Evolutionary conservation across 176 grass and related monocot species (phyloP).

Genomic region (Cocos nucifera): DNA sequence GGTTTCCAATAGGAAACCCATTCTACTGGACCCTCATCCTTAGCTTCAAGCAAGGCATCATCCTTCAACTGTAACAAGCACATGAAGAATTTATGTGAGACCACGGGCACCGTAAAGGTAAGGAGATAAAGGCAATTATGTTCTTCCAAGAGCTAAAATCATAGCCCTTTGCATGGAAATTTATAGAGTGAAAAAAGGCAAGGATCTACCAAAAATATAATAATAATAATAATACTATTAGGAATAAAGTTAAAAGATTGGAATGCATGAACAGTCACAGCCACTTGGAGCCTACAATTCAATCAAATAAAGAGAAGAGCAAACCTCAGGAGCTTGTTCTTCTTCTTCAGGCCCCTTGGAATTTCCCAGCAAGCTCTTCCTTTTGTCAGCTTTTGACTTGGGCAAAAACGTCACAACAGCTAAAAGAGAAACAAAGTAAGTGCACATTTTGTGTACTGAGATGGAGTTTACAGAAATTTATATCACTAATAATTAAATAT

Average conservation of each 20-base stretch:
- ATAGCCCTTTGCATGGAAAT: no score
- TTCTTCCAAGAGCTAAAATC: neutral
- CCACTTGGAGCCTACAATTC: no score
- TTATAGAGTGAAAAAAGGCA: no score
- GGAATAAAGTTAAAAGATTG: no score
- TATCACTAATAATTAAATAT: conserved; percentile 7
- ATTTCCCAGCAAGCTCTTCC: conserved; percentile 86
- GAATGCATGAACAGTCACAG: no score
- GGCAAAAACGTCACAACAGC: conserved; percentile 74
- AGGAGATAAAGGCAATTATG: neutral
- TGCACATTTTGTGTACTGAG: no score
- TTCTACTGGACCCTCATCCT: conserved; percentile 66
- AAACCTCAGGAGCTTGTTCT: conserved; percentile 40
- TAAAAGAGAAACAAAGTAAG: conserved; percentile 28
- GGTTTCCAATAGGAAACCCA: conserved; percentile 97
- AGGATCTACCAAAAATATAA: no score
- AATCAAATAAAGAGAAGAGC: conserved; percentile 1
- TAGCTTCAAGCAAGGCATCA: conserved; percentile 45
- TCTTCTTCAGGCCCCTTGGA: conserved; percentile 32
- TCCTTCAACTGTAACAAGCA: conserved; percentile 26
- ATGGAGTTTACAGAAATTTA: no score
- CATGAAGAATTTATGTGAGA: no score
- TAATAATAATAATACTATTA: no score
- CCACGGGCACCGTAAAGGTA: no score
- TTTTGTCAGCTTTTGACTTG: conserved; percentile 91